phyloP scores from a whole-genome alignment of 2,329 filamentous ascomycete species.

The Exserohilum turcica region DNA sequence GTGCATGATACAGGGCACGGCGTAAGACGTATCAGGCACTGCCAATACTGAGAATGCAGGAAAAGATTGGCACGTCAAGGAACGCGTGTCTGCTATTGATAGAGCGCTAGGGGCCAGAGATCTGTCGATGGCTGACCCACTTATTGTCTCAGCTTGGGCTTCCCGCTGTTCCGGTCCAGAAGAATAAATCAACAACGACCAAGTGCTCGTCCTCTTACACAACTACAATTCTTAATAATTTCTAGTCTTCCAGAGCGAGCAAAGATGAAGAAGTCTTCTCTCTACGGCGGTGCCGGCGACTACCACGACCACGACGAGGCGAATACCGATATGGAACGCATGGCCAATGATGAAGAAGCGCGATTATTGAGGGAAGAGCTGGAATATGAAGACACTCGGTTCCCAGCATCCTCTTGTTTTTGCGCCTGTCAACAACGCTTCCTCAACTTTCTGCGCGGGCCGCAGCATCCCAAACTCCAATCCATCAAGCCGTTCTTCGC shows the following conservation, averaged over 20 bases:
- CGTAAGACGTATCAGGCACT: too few relatives aligned
- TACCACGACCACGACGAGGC: slow-evolving; percentile 10
- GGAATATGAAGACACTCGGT: slow-evolving; percentile 28
- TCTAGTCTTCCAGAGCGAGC: not conserved
- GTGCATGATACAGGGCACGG: too few relatives aligned
- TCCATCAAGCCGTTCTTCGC: slow-evolving; percentile 62
- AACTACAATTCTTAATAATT: not conserved
- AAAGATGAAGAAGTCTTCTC: slow-evolving; percentile 7
- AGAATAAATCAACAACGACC: not conserved
- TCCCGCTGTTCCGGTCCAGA: too few relatives aligned
- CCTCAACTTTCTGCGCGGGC: slow-evolving; percentile 49
- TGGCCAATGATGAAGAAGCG: slow-evolving; percentile 35
- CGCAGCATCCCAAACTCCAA: slow-evolving; percentile 51
- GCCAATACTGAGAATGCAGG: too few relatives aligned
- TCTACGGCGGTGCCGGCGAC: not conserved
- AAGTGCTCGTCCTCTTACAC: not conserved
- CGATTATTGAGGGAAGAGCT: slow-evolving; percentile 36
- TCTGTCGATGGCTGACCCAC: too few relatives aligned
- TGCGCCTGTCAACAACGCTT: slow-evolving; percentile 11
- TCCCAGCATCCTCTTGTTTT: not conserved
- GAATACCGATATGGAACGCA: slow-evolving; percentile 11
- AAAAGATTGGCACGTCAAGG: too few relatives aligned
- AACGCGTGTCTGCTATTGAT: too few relatives aligned
- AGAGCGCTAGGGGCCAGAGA: too few relatives aligned
- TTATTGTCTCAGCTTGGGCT: too few relatives aligned